Base-by-base conservation (phyloP, 805 yeast species). In the Yarrowia sp. region DNA sequence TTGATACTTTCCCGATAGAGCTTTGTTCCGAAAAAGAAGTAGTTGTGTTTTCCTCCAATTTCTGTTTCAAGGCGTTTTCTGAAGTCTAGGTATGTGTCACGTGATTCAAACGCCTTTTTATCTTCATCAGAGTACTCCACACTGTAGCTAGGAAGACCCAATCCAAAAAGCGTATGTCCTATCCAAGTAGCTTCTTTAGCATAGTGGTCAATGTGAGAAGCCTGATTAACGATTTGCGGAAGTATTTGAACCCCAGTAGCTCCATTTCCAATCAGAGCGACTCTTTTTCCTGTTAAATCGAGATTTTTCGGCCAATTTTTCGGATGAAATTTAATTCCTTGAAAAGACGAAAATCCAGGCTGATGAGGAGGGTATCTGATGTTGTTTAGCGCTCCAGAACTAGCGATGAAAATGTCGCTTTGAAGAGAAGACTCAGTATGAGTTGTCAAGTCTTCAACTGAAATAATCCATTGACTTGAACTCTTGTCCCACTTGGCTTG, bases 201-300 rank as follows among this genome's bases (percentile, higher is more conserved):
- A 65, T 62, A 66, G 33, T 66, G 69, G 57, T 68, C 67, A 28
- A 66, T 69, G 43, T 64, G 66, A 61, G 66, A 66, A 11, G 71
- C 75, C 8, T 67, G 64, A n/a, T 57, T 51, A 31, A 65, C 69
- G 9, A 74, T 50, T 17, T 67, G 65, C 3, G 76, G 76, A 15
- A 73, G 66, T 13, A 73, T 66, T 66, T 75, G 77, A 15, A 74
- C 70, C 3, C 77, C 79, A 14, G 76, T 71, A 3, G 79, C 69
- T 8, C 78, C 76, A 50, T 69, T 71, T 3, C 81, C 80, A 17
- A 77, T 69, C 1, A 76, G 69, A n/a, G 74, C 74, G 4, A 75
- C 69, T 8, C 65, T 66, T 65, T 76, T 75, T 38, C 68, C 72
- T 11, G 45, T 65, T 47, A 69, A 62, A 15, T 69, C 71, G 22